Conservation (phyloP, 371 early-diverging fungal genomes). For the Dinochytrium kinnereticum region DNA sequence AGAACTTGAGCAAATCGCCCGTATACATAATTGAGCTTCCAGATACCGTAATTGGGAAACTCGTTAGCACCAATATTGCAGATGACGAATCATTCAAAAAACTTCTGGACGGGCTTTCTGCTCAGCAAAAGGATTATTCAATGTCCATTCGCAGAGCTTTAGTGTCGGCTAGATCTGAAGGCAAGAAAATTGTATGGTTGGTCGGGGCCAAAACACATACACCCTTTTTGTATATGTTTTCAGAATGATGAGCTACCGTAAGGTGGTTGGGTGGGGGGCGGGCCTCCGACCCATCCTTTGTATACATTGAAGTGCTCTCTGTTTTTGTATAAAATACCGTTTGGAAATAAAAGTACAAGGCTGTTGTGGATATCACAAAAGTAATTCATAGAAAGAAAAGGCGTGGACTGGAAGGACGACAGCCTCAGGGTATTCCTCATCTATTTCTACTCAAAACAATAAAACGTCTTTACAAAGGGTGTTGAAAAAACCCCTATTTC, state of each 20-base stretch:
- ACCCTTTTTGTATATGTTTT: conserved; percentile 18
- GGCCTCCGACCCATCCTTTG: too few species aligned
- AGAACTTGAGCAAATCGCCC: conserved; percentile 13
- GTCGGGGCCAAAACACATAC: conserved; percentile 13
- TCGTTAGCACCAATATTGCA: neutral
- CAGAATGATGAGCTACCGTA: neutral
- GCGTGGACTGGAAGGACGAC: too few species aligned
- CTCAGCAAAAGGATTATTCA: conserved; percentile 27
- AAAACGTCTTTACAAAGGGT: neutral
- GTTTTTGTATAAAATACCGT: neutral
- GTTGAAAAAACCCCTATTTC: neutral
- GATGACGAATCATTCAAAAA: conserved; percentile 29
- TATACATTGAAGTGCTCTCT: too few species aligned
- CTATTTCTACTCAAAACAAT: too few species aligned
- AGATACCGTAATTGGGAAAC: conserved; percentile 16
- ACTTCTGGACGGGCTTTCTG: conserved; percentile 17
- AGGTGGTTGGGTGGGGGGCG: too few species aligned
- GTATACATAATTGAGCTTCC: conserved; percentile 28
- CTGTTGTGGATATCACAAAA: neutral
- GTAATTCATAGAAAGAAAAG: too few species aligned
- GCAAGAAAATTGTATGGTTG: conserved; percentile 2
- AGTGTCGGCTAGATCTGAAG: neutral
- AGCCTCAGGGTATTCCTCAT: too few species aligned
- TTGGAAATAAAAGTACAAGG: neutral
- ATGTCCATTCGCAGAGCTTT: conserved; percentile 2